Base-by-base conservation (phyloP, 179 eudicot species). In the Corrigiola litoralis region DNA sequence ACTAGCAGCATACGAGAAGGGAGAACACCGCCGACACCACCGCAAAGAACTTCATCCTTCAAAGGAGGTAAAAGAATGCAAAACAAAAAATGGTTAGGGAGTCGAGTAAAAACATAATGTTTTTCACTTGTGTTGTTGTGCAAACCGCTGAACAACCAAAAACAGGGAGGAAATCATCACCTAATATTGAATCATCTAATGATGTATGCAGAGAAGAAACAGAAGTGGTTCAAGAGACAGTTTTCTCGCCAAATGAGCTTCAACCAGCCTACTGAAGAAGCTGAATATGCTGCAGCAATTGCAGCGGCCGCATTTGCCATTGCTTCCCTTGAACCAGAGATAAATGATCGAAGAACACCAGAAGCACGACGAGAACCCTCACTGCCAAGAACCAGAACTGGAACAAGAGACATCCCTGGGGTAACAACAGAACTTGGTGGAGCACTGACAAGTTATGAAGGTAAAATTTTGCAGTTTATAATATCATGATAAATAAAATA, bases 231-330 rank as follows among this genome's bases (percentile, higher is more conserved):
- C 49, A 68, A 36, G 58, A 79, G 81, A 66, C 83, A 78, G 69
- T 72, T 81, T 42, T 82, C 85, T 0, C 72, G 85, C 72, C 77
- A 79, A 69, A 79, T 76, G 83, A 79, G 79, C 33, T 53, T 45
- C 68, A 79, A 72, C 7, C 66, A 72, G 46, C 82, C 78, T 31
- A 64, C 55, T 20, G 77, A 61, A 33, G 83, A 58, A 23, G 66
- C 41, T 4, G 96, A 85, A 61, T 84, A 84, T 55, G 77, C 79
- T 40, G 74, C 85, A 16, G 98, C 95, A 32, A 78, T 90, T 50
- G 96, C 96, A 45, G 96, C 98, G 25, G 89, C 95, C 45, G 90
- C 92, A 45, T 79, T 65, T 58, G 98, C 95, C 60, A 75, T 92
- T 68, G 73, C 53, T n/a, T 79, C 87, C 9, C 64, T 82, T 9